phyloP scores from a whole-genome alignment of 2,329 filamentous ascomycete species.

The Mariannaea elegans region DNA sequence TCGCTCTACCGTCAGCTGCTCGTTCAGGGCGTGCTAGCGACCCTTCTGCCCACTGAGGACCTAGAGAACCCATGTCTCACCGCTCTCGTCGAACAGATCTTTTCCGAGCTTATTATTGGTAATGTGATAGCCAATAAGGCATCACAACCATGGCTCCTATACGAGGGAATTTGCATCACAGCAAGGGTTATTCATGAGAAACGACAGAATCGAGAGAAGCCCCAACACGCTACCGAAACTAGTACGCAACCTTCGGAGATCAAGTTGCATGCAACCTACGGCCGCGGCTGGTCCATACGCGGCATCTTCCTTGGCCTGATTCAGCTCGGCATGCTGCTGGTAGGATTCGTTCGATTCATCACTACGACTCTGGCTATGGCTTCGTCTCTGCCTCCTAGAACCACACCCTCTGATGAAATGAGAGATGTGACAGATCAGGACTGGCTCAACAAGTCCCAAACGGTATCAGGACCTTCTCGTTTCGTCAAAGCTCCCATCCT shows the following conservation, averaged over 20 bases:
- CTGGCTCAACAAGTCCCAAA: conserved; percentile 32
- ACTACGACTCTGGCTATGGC: conserved; percentile 72
- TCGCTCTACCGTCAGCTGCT: conserved; percentile 85
- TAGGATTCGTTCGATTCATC: conserved; percentile 72
- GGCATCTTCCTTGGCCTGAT: conserved; percentile 64
- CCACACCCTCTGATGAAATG: conserved; percentile 39
- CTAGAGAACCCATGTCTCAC: conserved; percentile 87
- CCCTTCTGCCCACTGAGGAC: conserved; percentile 92
- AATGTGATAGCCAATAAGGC: conserved; percentile 82
- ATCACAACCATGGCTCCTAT: conserved; percentile 89
- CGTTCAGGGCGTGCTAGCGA: conserved; percentile 81
- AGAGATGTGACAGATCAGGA: conserved; percentile 27
- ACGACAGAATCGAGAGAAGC: conserved; percentile 39
- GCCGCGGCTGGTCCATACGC: conserved; percentile 51
- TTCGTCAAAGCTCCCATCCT: conserved; percentile 70
- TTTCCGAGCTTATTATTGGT: conserved; percentile 89
- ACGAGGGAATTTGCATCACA: conserved; percentile 82
- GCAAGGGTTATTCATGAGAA: conserved; percentile 53
- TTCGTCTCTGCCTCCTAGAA: conserved; percentile 70
- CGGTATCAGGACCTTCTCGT: conserved; percentile 25
- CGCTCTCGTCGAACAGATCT: conserved; percentile 83
- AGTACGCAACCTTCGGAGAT: conserved; percentile 16
- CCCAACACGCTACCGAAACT: conserved; percentile 25
- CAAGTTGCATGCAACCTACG: conserved; percentile 26
- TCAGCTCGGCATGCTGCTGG: conserved; percentile 63